Evolutionary conservation across 192 early-diverging fungal genomes (phyloP).

Genomic region (Rhizophagus sp.): DNA sequence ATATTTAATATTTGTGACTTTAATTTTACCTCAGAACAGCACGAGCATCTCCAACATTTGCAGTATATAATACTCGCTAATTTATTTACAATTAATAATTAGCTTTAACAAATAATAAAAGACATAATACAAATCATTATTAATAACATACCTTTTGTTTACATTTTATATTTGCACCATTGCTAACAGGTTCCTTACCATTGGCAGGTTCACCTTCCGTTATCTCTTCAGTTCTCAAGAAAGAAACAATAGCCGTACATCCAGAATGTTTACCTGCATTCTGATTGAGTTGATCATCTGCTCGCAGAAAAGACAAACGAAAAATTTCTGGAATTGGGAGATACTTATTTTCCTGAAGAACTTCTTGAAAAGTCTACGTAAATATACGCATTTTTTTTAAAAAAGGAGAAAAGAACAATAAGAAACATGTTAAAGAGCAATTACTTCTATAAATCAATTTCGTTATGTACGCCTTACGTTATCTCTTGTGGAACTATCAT

Average conservation of each 20-base stretch:
- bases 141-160: constrained; percentile 13
- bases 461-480: background rate
- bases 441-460: background rate
- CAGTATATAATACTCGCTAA: constrained; percentile 86
- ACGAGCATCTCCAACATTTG: constrained; percentile 96
- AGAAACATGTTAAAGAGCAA: background rate
- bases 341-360: constrained; percentile 55
- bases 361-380: constrained; percentile 66
- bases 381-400: background rate
- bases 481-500: background rate
- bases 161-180: constrained; percentile 10
- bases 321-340: constrained; percentile 77
- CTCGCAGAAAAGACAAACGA: constrained; percentile 78
- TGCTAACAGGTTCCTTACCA: background rate
- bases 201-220: constrained; percentile 12
- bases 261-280: constrained; percentile 83
- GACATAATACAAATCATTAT: background rate
- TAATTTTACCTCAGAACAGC: constrained; percentile 78
- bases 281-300: constrained; percentile 77
- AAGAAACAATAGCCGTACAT: constrained; percentile 89
- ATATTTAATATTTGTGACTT: background rate
- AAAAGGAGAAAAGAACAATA: background rate
- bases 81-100: background rate
- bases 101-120: background rate
- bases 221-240: constrained; percentile 51